Evolutionary conservation across 225 moss, liverwort and hornwort species (phyloP).

Genomic region (Marchantia paleacea): DNA sequence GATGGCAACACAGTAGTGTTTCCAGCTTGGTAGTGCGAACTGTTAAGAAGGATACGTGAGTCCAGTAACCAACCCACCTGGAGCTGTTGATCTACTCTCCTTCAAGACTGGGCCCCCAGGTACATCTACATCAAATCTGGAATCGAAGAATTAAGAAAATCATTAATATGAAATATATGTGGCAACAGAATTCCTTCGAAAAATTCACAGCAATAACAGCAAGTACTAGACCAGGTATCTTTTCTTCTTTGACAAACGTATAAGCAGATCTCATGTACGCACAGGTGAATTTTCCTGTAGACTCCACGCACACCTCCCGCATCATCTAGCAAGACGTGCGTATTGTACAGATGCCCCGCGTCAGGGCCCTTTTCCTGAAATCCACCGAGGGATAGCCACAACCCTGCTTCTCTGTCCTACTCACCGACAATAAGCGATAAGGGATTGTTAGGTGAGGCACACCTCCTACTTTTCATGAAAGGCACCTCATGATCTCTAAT

Average conservation of each 20-base stretch:
- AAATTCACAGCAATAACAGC: neutral
- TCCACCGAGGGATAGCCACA: slow-evolving; percentile 94
- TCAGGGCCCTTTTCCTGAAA: slow-evolving; percentile 95
- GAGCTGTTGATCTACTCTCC: slow-evolving; percentile 70
- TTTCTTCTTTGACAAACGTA: too few relatives aligned
- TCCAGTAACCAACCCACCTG: slow-evolving; percentile 41
- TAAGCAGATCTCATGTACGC: neutral
- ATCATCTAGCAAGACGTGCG: slow-evolving; percentile 84
- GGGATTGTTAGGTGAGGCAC: slow-evolving; percentile 6
- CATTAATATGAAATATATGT: neutral
- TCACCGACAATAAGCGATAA: slow-evolving; percentile 16
- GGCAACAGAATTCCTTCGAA: too few relatives aligned
- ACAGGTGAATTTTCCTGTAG: slow-evolving; percentile 92
- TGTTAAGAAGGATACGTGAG: neutral
- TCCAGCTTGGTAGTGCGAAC: neutral
- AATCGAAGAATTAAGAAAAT: neutral
- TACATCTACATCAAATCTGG: slow-evolving; percentile 91
- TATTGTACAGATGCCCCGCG: slow-evolving; percentile 66
- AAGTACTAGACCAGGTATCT: neutral
- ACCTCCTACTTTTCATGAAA: neutral
- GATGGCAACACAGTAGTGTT: too few relatives aligned
- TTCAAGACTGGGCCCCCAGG: slow-evolving; percentile 84
- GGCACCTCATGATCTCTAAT: neutral
- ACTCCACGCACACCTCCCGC: slow-evolving; percentile 56
- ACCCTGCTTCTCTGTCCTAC: slow-evolving; percentile 72